These are phyloP conservation scores for Cyberlindnera veronae DNA, from an alignment of 805 yeast genomes.

Conservation along the genomic window DNA sequence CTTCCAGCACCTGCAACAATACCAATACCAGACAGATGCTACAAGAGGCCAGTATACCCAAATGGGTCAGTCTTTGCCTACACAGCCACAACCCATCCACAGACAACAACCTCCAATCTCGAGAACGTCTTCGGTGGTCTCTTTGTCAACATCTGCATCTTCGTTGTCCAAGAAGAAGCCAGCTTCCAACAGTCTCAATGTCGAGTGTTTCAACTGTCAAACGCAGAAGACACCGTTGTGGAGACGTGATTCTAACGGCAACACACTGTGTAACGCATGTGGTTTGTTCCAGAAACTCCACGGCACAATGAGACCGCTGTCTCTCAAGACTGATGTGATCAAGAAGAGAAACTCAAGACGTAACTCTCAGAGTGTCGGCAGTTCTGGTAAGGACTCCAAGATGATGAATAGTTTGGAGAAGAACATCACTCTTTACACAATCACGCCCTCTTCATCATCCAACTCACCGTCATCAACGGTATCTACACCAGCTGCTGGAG, in stretches of 20 bases:
- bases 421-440: slow-evolving; percentile 19
- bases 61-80: slow-evolving; percentile 14
- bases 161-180: slow-evolving; percentile 24
- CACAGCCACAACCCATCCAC: slow-evolving; percentile 8
- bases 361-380: slow-evolving; percentile 16
- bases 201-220: slow-evolving; percentile 78
- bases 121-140: slow-evolving; percentile 14
- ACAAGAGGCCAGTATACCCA: slow-evolving; percentile 2
- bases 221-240: slow-evolving; percentile 91
- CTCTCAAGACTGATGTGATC: slow-evolving; percentile 86
- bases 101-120: slow-evolving; percentile 6
- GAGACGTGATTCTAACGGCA: slow-evolving; percentile 88
- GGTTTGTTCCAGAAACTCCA: slow-evolving; percentile 88
- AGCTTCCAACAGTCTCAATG: slow-evolving; percentile 20
- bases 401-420: slow-evolving; percentile 21
- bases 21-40: slow-evolving; percentile 1
- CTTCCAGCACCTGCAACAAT: slow-evolving; percentile 1
- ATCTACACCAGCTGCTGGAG: too few relatives aligned
- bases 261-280: slow-evolving; percentile 92
- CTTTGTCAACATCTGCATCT: slow-evolving; percentile 21
- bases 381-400: slow-evolving; percentile 14
- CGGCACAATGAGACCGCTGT: slow-evolving; percentile 87
- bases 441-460: slow-evolving; percentile 23
- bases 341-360: slow-evolving; percentile 58
- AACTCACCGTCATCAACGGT: slow-evolving; percentile 20